Base-by-base conservation (phyloP, 139 green algal species). In the Chlorella sp. region DNA sequence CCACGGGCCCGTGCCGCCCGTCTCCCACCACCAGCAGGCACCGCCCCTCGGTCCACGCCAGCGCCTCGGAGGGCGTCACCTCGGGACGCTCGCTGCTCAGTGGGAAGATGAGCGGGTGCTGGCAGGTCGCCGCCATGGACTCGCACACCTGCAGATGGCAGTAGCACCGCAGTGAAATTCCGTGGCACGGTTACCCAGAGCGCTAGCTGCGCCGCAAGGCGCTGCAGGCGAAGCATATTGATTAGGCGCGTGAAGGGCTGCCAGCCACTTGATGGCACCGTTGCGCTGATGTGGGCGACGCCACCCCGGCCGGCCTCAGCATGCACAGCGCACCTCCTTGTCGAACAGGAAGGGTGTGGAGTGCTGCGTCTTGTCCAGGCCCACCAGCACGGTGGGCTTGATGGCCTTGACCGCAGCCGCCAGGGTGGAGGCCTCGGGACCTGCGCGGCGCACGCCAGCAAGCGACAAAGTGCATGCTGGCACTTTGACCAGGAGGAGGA, bases 41-140 rank as follows among this genome's bases (percentile, higher is more conserved):
- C 6, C 79, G 64, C 1, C 81, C 85, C 2, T 82, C 70, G 6
- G 85, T 93, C 88, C 86, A 92, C 23, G 49, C 35, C 69, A 92
- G 91, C 0, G 84, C 83, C 4, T 97, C 86, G 2, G 74, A 70
- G 0, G 88, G 73, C 0, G 72, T 80, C 30, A 90, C 83, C 79
- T 95, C 91, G 1, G 80, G 75, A 22, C 55, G 33, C 6, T 77
- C 67, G 49, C 79, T 77, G 2, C 80, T 90, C 27, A 97, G 81
- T 0, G 92, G 83, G 73, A 97, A 84, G 31, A 97, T 80, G 33
- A 97, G 65, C 1, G 92, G 91, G 29, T 87, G 86, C 29, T 85
- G 36, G 23, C 31, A 60, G 49, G 85, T 76, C 20, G 76, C 59
- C 0, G 79, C 83, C 83, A 94, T 85, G 22, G 72, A 64, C 27